These are phyloP conservation scores for Limnomonas spitsbergensis DNA, from an alignment of 139 green algal species.

Conservation along the genomic window DNA sequence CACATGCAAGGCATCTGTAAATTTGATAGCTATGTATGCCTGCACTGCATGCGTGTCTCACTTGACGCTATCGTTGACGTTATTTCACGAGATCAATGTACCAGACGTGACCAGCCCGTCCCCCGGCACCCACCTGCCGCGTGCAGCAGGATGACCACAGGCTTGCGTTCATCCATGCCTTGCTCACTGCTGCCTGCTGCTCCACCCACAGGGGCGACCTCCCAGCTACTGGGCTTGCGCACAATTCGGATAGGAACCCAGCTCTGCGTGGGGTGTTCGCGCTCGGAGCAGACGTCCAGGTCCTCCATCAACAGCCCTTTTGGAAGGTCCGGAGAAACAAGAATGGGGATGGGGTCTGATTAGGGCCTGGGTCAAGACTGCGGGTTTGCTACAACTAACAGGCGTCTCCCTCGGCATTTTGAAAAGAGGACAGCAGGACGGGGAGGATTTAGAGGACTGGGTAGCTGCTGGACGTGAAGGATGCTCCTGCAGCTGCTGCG, in stretches of 20 bases:
- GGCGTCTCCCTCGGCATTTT: too few relatives aligned
- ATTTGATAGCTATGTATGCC: neutral
- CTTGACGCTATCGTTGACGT: too few relatives aligned
- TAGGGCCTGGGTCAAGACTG: too few relatives aligned
- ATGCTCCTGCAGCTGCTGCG: too few relatives aligned
- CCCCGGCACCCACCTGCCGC: neutral
- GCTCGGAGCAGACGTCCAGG: slow-evolving; percentile 31
- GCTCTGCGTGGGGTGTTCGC: slow-evolving; percentile 29
- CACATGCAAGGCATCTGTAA: neutral
- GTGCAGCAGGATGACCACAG: neutral
- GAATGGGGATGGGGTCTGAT: too few relatives aligned
- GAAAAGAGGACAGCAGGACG: too few relatives aligned
- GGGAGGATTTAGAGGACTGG: too few relatives aligned
- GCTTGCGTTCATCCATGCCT: neutral
- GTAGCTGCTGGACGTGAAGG: too few relatives aligned
- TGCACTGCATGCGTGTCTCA: slow-evolving; percentile 2
- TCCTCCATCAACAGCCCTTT: slow-evolving; percentile 34
- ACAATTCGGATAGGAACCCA: slow-evolving; percentile 57
- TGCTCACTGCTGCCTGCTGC: neutral
- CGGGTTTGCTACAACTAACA: too few relatives aligned
- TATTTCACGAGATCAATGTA: neutral
- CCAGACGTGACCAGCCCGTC: neutral
- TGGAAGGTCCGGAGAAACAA: too few relatives aligned
- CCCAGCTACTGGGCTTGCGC: neutral
- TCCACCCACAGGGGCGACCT: neutral